A percentile compares a stretch with the other conserved stretches of the same genome.
Conservation (phyloP, 208 protist species). For the Trichomonas vaginalis region DNA sequence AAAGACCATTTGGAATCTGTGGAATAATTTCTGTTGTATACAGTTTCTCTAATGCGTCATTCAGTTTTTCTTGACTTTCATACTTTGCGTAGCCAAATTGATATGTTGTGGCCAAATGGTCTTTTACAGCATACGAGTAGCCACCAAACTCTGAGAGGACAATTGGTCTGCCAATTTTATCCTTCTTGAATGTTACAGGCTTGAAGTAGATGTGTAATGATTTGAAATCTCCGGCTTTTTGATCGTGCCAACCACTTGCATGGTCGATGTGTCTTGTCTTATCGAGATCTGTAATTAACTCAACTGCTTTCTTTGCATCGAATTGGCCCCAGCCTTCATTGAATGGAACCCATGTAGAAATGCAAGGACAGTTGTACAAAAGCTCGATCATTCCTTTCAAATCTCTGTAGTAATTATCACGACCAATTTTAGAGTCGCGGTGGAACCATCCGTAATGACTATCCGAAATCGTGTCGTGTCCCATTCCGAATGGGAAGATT, state of each 20-base stretch:
- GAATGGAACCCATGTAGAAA: slow-evolving; percentile 21
- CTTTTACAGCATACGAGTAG: not conserved
- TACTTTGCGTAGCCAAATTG: not conserved
- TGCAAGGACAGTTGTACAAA: not conserved
- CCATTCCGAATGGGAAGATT: not conserved
- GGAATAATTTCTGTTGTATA: not conserved
- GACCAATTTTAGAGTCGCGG: not conserved
- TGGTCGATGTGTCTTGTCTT: slow-evolving; percentile 6
- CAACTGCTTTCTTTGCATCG: not conserved
- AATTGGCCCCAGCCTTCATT: slow-evolving; percentile 26
- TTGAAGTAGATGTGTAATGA: not conserved
- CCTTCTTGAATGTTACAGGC: not conserved
- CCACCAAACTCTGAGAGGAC: slow-evolving; percentile 21
- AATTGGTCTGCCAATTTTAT: not conserved
- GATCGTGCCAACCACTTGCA: slow-evolving; percentile 10
- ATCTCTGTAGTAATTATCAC: not conserved
- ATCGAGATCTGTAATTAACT: not conserved
- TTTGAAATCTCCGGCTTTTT: not conserved
- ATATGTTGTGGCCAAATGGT: not conserved
- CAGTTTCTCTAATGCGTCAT: not conserved
- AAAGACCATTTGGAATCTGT: not conserved
- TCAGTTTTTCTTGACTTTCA: not conserved
- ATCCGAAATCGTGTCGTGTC: not conserved
- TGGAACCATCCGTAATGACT: not conserved
- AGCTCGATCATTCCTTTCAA: not conserved